Conservation (phyloP, 805 yeast genomes). For the Brettanomyces bruxellensis region DNA sequence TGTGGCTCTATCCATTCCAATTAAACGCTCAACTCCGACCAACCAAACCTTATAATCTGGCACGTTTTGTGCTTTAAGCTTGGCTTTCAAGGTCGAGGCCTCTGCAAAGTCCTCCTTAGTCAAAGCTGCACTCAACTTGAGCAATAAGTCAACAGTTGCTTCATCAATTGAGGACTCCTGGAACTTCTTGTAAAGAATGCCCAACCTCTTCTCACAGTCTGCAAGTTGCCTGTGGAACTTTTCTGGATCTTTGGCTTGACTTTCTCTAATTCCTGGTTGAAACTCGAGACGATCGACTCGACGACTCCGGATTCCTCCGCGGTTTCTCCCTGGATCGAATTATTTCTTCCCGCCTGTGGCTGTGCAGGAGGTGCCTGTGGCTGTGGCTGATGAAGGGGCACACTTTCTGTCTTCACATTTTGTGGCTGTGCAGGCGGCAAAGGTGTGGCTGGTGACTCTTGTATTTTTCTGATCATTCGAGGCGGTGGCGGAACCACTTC, state of each 20-base stretch:
- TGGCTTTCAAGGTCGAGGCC: conserved; percentile 49
- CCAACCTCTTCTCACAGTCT: conserved; percentile 78
- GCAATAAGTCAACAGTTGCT: conserved; percentile 46
- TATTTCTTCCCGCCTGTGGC: conserved; percentile 1
- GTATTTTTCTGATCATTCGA: conserved; percentile 13
- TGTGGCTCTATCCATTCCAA: conserved; percentile 56
- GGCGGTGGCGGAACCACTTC: conserved; percentile 21
- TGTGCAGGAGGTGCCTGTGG: conserved; percentile 17
- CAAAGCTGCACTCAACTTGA: conserved; percentile 41
- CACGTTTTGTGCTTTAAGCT: conserved; percentile 54
- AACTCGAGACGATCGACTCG: conserved; percentile 49
- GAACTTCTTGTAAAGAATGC: conserved; percentile 67
- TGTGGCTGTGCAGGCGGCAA: conserved; percentile 12
- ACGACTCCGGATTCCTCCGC: conserved; percentile 56
- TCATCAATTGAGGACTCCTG: conserved; percentile 24
- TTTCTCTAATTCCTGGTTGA: conserved; percentile 45
- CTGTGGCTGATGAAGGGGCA: conserved; percentile 8
- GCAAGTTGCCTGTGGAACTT: conserved; percentile 60
- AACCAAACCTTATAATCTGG: conserved; percentile 87
- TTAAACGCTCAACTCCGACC: conserved; percentile 81
- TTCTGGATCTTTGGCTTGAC: conserved; percentile 65
- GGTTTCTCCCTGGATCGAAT: conserved; percentile 37
- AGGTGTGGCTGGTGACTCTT: conserved; percentile 3
- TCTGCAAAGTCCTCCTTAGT: conserved; percentile 42
- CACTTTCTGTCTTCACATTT: conserved; percentile 9